Evolutionary conservation across 768 basidiomycete genomes (phyloP).

Genomic region (Russula earlei): DNA sequence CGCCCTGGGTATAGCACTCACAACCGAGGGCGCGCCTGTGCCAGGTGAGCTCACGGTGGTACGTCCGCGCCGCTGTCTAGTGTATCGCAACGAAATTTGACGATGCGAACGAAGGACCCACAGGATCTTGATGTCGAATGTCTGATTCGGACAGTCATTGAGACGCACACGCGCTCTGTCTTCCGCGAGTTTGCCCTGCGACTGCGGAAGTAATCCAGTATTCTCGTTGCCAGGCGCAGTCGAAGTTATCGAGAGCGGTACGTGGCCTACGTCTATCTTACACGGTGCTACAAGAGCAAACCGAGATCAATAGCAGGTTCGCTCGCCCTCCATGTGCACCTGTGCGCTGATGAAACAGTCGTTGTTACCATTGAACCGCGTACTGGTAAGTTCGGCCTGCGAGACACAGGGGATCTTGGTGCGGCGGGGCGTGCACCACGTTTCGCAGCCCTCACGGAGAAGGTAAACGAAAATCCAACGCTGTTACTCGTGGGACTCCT

Average conservation of each 20-base stretch:
- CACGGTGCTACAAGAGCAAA: neutral
- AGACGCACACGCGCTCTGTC: conserved; percentile 55
- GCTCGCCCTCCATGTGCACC: conserved; percentile 53
- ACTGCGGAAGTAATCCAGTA: conserved; percentile 45
- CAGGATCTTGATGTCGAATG: conserved; percentile 66
- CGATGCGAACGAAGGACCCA: conserved; percentile 38
- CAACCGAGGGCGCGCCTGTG: conserved; percentile 38
- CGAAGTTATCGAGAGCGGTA: conserved; percentile 47
- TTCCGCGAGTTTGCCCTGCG: conserved; percentile 46
- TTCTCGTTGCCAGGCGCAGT: conserved; percentile 59
- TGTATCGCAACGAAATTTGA: neutral
- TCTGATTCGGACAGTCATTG: conserved; percentile 52
- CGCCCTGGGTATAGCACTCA: conserved; percentile 52
- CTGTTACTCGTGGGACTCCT: conserved; percentile 48
- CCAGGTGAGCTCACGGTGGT: conserved; percentile 47
- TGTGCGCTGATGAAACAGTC: conserved; percentile 71
- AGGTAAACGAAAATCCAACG: conserved; percentile 61
- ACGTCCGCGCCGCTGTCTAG: conserved; percentile 26
- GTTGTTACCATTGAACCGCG: conserved; percentile 70
- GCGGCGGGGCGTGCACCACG: conserved; percentile 63
- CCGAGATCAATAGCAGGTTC: conserved; percentile 34
- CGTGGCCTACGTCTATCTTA: conserved; percentile 7
- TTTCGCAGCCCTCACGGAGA: conserved; percentile 48
- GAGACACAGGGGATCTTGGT: conserved; percentile 74
- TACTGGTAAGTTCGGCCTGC: conserved; percentile 68